Evolutionary conservation across 305 asterid species (phyloP), one percentile per base, ranked within the genome.

Genomic region (Caryopteris hybrid): DNA sequence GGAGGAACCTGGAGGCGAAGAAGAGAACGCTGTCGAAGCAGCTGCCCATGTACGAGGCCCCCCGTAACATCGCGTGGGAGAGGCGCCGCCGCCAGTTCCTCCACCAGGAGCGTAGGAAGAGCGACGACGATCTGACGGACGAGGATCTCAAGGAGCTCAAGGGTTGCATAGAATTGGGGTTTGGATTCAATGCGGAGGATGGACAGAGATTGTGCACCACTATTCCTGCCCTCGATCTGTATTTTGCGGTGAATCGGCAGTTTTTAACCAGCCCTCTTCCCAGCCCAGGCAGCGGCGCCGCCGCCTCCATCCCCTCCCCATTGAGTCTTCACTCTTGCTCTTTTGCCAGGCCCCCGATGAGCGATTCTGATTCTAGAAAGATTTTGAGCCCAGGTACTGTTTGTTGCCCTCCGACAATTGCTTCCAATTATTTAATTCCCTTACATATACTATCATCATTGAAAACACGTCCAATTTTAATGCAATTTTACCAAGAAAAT

Each of bases 91-190:
- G 83, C 16, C 93, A 85, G 66, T 76, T 75, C 17, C 75, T 78
- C 1, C 72, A 27, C 6, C 87, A 83, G 69, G 91, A 86, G 78
- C 63, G 81, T 74, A 72, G 70, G 73, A 83, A 46, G 52, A 80
- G 62, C 53, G 69, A 74, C 20, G 67, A 78, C 1, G 60, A 58
- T 8, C 71, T 89, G 70, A 87, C 95, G 1, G 98, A 91, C 51
- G 98, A 85, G 80, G 98, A 91, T 59, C 78, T 89, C 48, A 79
- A 75, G 6, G 98, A 91, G 84, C 85, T 89, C 3, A 91, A 83
- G 68, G 98, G 96, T 4, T 85, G 91, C 83, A 91, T 91, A 22
- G 96, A 91, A 70, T 70, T 91, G 7, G 98, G 98, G 17, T 91
- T 91, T 66, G 96, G 98, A 0, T 91, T 91, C 74, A 84, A 89